Conservation (phyloP, 495 filamentous ascomycete genomes). For the Neurospora sp. region DNA sequence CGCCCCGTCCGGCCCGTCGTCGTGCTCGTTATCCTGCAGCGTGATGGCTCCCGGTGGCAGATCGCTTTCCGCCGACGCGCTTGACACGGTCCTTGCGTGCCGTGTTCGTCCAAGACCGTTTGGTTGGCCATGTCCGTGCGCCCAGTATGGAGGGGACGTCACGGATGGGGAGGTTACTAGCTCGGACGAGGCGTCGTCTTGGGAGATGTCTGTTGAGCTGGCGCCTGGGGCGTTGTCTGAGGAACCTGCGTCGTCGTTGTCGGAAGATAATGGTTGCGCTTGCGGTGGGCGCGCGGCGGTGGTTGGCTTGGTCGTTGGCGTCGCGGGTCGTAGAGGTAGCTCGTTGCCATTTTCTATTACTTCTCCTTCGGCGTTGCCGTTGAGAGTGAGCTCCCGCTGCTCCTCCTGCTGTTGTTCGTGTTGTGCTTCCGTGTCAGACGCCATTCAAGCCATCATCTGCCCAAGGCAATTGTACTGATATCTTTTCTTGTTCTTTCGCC, state of each 20-base stretch:
- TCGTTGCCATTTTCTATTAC: neutral
- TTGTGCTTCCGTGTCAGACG: conserved; percentile 10
- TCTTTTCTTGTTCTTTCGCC: too few relatives aligned
- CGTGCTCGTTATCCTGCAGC: conserved; percentile 42
- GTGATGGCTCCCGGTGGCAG: conserved; percentile 37
- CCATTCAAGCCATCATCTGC: conserved; percentile 23
- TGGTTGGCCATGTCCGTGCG: neutral
- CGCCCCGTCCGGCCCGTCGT: conserved; percentile 23
- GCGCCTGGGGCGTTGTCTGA: conserved; percentile 1
- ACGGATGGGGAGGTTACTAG: conserved; percentile 13
- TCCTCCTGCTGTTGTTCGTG: neutral
- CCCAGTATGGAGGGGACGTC: conserved; percentile 28
- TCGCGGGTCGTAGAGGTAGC: neutral
- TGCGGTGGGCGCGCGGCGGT: neutral
- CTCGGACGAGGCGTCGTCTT: conserved; percentile 4
- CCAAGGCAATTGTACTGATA: neutral
- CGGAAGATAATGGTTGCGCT: neutral
- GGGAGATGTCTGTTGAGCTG: neutral
- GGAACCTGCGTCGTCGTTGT: neutral
- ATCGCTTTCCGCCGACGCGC: conserved; percentile 36
- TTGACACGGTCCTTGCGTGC: conserved; percentile 23
- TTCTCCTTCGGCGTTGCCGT: neutral
- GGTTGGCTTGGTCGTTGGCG: neutral
- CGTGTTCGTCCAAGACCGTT: neutral
- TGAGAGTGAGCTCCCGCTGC: neutral